Base-by-base conservation (phyloP, 768 basidiomycete species). In the Mycena indigotica region DNA sequence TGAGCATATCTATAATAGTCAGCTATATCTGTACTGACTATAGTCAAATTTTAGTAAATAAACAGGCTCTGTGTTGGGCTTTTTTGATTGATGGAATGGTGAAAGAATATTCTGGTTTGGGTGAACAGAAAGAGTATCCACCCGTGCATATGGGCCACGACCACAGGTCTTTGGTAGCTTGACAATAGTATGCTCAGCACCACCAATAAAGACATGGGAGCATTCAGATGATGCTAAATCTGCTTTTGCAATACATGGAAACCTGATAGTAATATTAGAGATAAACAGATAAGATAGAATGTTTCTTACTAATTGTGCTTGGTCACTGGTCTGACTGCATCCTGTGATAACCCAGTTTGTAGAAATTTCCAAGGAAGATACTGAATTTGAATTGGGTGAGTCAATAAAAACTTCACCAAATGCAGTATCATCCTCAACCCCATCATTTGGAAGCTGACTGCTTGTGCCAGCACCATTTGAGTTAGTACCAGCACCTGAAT, bases 331-430 rank as follows among this genome's bases (percentile, higher is more conserved):
- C 1, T 26, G 44, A 25, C 38, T 4, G 23, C 57, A 58, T 3
- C 17, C 5, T 5, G 52, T 46, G 10, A 58, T 32, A 6, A 58
- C 57, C 57, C 57, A 58, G n/a, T 53, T 38, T 38, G 51, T 29
- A 2, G 5, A 4, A 3, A 58, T 10, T 4, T 58, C 57, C 17
- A 58, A n/a, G 3, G 44, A 48, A 6, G 51, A 53, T 13, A 58
- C 57, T 4, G 57, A 26, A 4, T 3, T 17, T 1, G 51, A 1
- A 24, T 53, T 58, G 6, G 57, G 57, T 8, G 57, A 58, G 30
- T 52, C 29, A 23, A 69, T 67, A 52, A 69, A 69, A 3, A 69
- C 55, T 45, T 69, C 68, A 23, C 67, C 65, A 23, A 68, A 35
- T 21, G 57, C 51, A 10, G 19, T 45, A 4, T 57, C 50, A 17